These are phyloP conservation scores for Hygrophoropsis aurantiaca DNA, from an alignment of 768 basidiomycete genomes.

Conservation along the genomic window DNA sequence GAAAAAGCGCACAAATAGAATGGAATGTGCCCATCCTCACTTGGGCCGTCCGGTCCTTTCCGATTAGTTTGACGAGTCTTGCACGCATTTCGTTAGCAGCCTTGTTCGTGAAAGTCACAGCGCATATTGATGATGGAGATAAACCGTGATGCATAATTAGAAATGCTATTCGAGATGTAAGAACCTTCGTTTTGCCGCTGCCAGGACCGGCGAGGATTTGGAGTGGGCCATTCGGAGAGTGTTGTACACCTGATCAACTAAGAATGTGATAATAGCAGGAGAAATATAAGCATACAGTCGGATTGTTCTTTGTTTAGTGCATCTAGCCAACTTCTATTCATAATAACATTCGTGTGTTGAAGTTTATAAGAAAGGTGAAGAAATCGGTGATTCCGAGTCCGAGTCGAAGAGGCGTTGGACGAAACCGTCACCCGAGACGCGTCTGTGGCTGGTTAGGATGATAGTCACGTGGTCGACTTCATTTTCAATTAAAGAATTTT, in stretches of 20 bases:
- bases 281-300: too few relatives aligned
- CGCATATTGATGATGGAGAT: slow-evolving; percentile 61
- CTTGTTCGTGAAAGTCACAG: slow-evolving; percentile 89
- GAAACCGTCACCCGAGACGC: not conserved
- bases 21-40: slow-evolving; percentile 80
- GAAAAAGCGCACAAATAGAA: slow-evolving; percentile 67
- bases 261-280: too few relatives aligned
- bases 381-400: too few relatives aligned
- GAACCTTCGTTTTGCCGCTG: slow-evolving; percentile 73
- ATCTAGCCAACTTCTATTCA: slow-evolving; percentile 3
- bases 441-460: not conserved
- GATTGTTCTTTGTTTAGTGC: slow-evolving; percentile 9
- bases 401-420: not conserved
- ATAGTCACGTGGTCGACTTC: slow-evolving; percentile 3
- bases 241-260: slow-evolving; percentile 55
- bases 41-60: slow-evolving; percentile 49
- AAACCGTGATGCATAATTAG: slow-evolving; percentile 55
- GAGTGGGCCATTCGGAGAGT: slow-evolving; percentile 58
- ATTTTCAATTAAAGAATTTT: too few relatives aligned
- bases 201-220: slow-evolving; percentile 84
- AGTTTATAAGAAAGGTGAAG: too few relatives aligned
- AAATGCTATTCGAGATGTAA: slow-evolving; percentile 69
- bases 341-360: not conserved
- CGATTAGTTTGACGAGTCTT: slow-evolving; percentile 66
- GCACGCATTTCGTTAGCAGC: slow-evolving; percentile 86